phyloP scores from a whole-genome alignment of 495 filamentous ascomycete species.

The Penicillium waksmanii region DNA sequence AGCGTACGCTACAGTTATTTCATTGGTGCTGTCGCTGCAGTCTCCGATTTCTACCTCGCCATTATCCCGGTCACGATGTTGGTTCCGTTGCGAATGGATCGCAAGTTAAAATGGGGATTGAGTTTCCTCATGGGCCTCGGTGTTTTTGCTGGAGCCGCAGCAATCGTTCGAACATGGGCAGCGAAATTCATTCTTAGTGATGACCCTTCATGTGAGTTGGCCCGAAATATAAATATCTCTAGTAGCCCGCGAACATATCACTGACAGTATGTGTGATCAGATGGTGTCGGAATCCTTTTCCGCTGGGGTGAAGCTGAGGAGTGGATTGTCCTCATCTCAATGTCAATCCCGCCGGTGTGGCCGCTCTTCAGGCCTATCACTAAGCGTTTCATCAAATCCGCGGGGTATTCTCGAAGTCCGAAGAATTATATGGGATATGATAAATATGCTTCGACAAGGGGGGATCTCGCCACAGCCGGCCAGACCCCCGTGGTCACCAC shows the following conservation, averaged over 20 bases:
- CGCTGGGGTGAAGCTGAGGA: slow-evolving; percentile 30
- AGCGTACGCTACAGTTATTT: slow-evolving; percentile 26
- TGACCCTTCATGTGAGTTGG: slow-evolving; percentile 23
- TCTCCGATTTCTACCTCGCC: slow-evolving; percentile 28
- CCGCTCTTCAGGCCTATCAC: slow-evolving; percentile 25
- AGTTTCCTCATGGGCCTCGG: slow-evolving; percentile 30
- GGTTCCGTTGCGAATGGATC: slow-evolving; percentile 18
- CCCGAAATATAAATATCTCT: background rate
- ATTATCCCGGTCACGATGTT: slow-evolving; percentile 25
- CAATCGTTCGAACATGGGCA: slow-evolving; percentile 27
- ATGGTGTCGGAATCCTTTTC: slow-evolving; percentile 23
- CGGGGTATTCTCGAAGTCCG: slow-evolving; percentile 11
- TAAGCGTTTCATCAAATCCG: slow-evolving; percentile 22
- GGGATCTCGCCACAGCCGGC: slow-evolving; percentile 1
- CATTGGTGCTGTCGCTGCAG: slow-evolving; percentile 21
- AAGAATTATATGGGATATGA: slow-evolving; percentile 8
- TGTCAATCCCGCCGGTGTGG: slow-evolving; percentile 32
- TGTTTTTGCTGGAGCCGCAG: slow-evolving; percentile 25
- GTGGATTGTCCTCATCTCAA: slow-evolving; percentile 28
- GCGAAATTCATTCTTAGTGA: slow-evolving; percentile 24
- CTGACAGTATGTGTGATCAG: slow-evolving; percentile 4
- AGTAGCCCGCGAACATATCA: background rate
- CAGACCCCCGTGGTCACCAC: slow-evolving; percentile 18
- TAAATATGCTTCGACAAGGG: slow-evolving; percentile 9
- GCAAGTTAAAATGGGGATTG: slow-evolving; percentile 28